Evolutionary conservation across 495 filamentous ascomycete genomes (phyloP), one percentile per base, ranked within the genome.

Genomic region (Penicillium ucsense): DNA sequence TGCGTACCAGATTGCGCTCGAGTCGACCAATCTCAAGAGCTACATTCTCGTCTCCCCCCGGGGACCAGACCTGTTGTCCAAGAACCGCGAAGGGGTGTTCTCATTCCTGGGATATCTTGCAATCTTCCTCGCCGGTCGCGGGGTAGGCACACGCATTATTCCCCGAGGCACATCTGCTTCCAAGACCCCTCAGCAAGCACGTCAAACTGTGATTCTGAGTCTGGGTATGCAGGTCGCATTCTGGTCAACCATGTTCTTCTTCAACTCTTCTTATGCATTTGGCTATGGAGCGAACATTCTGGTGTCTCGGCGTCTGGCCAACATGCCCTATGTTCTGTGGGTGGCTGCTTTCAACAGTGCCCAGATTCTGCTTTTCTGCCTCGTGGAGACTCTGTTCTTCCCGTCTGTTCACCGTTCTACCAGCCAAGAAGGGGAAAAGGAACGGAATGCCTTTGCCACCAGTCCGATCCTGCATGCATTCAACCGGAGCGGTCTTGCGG

Each of bases 291-390:
- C 71, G 35, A 64, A 62, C 29, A 71, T 95, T 20, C 70, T 70
- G 3, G 88, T 96, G 5, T 97, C 92, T 4, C 82, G 92, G 31
- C 81, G 92, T 8, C 67, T 99, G 11, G 92, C 92, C 6, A 97
- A 97, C 59, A 79, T 95, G 45, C 89, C 92, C 0, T 99, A 99
- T 58, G 70, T 96, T 32, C 69, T 95, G 41, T 99, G 91, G 91
- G 83, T 94, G 10, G 71, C 80, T 8, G 82, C 88, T 5, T 97
- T 89, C 74, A 99, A 97, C 62, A 84, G 77, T 45, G 71, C 67
- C 5, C 87, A 95, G 60, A 65, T 99, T 11, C 71, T 85, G 4
- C 68, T 83, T 4, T 96, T 90, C 61, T 88, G 82, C 58, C 55
- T 80, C 32, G 74, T 89, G 9, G 91, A 97, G 61, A 79, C 74